Base-by-base conservation (phyloP, 352 stramenopile species). In the Phytophthora capsici region DNA sequence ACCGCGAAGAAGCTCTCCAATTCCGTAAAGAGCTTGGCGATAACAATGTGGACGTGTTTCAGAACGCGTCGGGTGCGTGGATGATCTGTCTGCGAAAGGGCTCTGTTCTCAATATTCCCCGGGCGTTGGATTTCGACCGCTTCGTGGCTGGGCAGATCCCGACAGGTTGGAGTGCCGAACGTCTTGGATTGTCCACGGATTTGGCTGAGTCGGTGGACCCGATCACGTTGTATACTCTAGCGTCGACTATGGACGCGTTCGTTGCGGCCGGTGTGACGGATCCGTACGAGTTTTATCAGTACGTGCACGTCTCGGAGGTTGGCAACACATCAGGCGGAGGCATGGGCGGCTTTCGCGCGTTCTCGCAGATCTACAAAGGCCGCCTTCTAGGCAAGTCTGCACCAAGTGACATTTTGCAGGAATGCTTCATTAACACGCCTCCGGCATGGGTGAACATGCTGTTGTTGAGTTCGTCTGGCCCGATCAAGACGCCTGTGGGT, bases 241-340 rank as follows among this genome's bases (percentile, higher is more conserved):
- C 75, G 14, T 88, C 88, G 0, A 94, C 88, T 2, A 88, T 92
- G 68, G 89, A 97, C 32, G 74, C 89, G 9, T 84, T 97, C 20
- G 77, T 96, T 14, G 60, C 69, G 6, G 81, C 84, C 14, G 88
- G 89, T 67, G 66, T 97, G 62, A 94, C 87, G 4, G 86, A 97
- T 46, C 89, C 89, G 50, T 97, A 97, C 66, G 88, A 97, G 77
- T 93, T 97, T 53, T 97, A 97, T 73, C 79, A 95, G 69, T 96
- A 97, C 66, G 85, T 96, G 10, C 89, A 97, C 70, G 89, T 97
- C 2, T 93, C 84, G 17, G 86, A 95, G 60, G 65, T 97, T 32
- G 89, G 89, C 16, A 96, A 96, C 80, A 92, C 82, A 8, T 92
- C 86, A 0, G 89, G 89, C 40, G 88, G 88, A 55, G 88, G 84